These are phyloP conservation scores for Penicillium bialowiezense DNA, from an alignment of 495 filamentous ascomycete genomes.

Conservation along the genomic window DNA sequence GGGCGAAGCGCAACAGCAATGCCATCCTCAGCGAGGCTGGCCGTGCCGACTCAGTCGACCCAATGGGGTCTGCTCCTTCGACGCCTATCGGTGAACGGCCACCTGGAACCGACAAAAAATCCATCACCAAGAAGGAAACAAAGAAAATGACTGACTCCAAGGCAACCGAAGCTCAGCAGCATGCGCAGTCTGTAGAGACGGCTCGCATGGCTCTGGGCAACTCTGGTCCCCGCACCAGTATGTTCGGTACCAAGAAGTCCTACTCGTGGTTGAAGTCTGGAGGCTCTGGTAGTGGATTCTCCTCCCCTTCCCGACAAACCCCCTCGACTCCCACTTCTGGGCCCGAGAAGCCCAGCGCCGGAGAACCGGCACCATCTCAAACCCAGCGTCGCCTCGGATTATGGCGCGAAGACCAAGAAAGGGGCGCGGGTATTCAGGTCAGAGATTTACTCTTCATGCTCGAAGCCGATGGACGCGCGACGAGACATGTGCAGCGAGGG, in stretches of 20 bases:
- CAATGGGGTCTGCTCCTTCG: slow-evolving; percentile 41
- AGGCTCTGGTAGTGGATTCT: slow-evolving; percentile 37
- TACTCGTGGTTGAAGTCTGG: slow-evolving; percentile 46
- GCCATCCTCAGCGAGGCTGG: slow-evolving; percentile 39
- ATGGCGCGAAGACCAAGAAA: slow-evolving; percentile 49
- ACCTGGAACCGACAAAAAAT: slow-evolving; percentile 52
- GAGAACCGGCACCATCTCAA: slow-evolving; percentile 26
- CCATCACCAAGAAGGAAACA: slow-evolving; percentile 52
- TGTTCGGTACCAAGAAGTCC: slow-evolving; percentile 45
- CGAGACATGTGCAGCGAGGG: slow-evolving; percentile 44
- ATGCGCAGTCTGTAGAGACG: slow-evolving; percentile 49
- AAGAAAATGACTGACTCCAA: slow-evolving; percentile 50
- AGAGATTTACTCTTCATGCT: slow-evolving; percentile 51
- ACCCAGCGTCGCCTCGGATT: slow-evolving; percentile 38
- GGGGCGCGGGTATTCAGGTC: slow-evolving; percentile 46
- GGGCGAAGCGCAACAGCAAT: slow-evolving; percentile 44
- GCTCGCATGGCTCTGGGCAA: slow-evolving; percentile 41
- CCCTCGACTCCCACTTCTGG: slow-evolving; percentile 32
- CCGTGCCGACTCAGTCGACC: slow-evolving; percentile 35
- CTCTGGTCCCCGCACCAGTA: slow-evolving; percentile 25
- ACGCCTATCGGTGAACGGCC: slow-evolving; percentile 42
- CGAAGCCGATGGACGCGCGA: slow-evolving; percentile 46
- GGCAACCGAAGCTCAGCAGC: slow-evolving; percentile 49
- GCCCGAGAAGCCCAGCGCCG: slow-evolving; percentile 30
- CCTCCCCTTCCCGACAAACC: slow-evolving; percentile 36